phyloP scores from a whole-genome alignment of 2,329 filamentous ascomycete species.

The Cyphellophora attinorum region DNA sequence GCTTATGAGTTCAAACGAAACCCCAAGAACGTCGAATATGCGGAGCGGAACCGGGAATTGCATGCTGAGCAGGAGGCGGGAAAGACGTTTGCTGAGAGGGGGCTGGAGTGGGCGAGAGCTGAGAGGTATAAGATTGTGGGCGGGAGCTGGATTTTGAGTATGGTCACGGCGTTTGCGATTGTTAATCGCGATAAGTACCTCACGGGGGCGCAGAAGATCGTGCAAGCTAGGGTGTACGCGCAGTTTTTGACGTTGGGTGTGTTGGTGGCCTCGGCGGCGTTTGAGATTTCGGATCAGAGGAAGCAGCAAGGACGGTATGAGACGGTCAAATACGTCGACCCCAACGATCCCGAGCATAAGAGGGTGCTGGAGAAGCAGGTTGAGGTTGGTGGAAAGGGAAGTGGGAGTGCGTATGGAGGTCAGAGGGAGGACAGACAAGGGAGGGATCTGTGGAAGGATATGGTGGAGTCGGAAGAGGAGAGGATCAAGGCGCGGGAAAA shows the following conservation, averaged over 20 bases:
- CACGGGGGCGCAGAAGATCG: constrained; percentile 71
- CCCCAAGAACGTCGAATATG: constrained; percentile 57
- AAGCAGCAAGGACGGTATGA: constrained; percentile 58
- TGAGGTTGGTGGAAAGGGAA: constrained; percentile 11
- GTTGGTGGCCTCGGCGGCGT: constrained; percentile 68
- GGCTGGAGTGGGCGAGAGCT: constrained; percentile 63
- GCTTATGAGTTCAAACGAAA: constrained; percentile 62
- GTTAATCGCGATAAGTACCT: constrained; percentile 72
- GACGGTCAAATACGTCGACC: constrained; percentile 71
- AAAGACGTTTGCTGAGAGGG: constrained; percentile 50
- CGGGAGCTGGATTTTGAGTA: constrained; percentile 68
- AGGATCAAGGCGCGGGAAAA: constrained; percentile 32
- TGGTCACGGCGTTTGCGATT: constrained; percentile 63
- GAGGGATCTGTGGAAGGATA: constrained; percentile 68
- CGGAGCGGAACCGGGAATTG: constrained; percentile 49
- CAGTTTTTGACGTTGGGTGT: constrained; percentile 82
- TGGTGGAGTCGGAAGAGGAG: constrained; percentile 39
- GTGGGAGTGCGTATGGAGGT: constrained; percentile 5
- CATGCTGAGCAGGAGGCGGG: constrained; percentile 43
- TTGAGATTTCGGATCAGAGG: constrained; percentile 72
- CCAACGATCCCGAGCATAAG: constrained; percentile 73
- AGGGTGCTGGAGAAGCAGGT: constrained; percentile 76
- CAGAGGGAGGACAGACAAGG: constrained; percentile 5
- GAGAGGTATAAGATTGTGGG: constrained; percentile 85
- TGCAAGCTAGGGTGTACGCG: constrained; percentile 89